Evolutionary conservation across 345 rosid genomes (phyloP).

Genomic region (Moricandia arvensis): DNA sequence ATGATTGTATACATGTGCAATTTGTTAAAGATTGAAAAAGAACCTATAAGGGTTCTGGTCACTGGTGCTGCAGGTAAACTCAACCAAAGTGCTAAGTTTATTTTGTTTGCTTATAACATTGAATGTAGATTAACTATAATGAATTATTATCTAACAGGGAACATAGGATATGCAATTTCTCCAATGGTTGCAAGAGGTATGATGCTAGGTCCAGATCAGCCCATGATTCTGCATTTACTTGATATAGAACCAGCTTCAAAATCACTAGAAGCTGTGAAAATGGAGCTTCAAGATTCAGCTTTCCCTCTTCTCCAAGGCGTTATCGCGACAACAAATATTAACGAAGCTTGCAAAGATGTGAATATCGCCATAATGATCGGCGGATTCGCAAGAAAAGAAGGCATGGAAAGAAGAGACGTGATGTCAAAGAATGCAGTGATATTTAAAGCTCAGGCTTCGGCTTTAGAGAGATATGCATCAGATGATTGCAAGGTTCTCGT

Average conservation of each 20-base stretch:
- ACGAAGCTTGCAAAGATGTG: slow-evolving; percentile 68
- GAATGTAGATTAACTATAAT: not conserved
- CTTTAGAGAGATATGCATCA: slow-evolving; percentile 71
- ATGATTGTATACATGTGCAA: slow-evolving; percentile 59
- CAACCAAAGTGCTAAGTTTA: not conserved
- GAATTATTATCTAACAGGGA: slow-evolving; percentile 47
- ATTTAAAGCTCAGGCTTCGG: slow-evolving; percentile 85
- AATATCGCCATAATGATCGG: slow-evolving; percentile 72
- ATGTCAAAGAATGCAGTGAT: slow-evolving; percentile 65
- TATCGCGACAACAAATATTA: slow-evolving; percentile 64
- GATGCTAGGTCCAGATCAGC: slow-evolving; percentile 84
- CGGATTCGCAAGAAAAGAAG: slow-evolving; percentile 64
- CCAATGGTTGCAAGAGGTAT: slow-evolving; percentile 85
- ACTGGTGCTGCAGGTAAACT: slow-evolving; percentile 80
- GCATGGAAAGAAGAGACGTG: slow-evolving; percentile 79
- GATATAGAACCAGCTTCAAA: slow-evolving; percentile 64
- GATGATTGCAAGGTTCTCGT: slow-evolving; percentile 77
- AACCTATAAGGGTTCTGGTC: slow-evolving; percentile 58
- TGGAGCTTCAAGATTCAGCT: slow-evolving; percentile 82
- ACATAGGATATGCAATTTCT: slow-evolving; percentile 79
- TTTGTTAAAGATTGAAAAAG: slow-evolving; percentile 53
- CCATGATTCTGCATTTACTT: slow-evolving; percentile 77
- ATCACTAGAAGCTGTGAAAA: slow-evolving; percentile 63
- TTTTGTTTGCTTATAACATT: not conserved
- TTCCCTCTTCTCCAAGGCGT: slow-evolving; percentile 82